Conservation (phyloP, 352 stramenopile species). For the Phytophthora hibernalis region DNA sequence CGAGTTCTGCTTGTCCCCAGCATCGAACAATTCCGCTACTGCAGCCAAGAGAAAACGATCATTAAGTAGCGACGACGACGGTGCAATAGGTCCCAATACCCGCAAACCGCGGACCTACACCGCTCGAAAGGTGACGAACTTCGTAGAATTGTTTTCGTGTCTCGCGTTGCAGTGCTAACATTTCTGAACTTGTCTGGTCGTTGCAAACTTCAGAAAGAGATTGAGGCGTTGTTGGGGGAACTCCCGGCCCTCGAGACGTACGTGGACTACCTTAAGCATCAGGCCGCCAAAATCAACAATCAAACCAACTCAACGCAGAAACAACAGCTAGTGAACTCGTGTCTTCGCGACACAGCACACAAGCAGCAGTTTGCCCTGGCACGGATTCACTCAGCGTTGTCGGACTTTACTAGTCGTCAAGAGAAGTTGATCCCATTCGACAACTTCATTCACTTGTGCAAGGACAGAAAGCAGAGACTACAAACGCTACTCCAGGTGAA, state of each 20-base stretch:
- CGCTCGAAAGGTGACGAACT: conserved; percentile 32
- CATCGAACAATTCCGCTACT: background rate
- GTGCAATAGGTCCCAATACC: conserved; percentile 4
- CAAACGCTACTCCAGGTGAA: conserved; percentile 20
- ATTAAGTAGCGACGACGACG: conserved; percentile 17
- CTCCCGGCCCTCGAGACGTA: conserved; percentile 39
- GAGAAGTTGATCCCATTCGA: conserved; percentile 43
- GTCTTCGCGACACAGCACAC: conserved; percentile 28
- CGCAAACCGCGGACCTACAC: conserved; percentile 37
- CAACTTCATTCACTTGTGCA: conserved; percentile 30
- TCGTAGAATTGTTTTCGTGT: background rate
- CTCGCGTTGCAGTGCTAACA: background rate
- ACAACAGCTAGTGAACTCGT: conserved; percentile 42
- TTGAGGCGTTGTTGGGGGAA: conserved; percentile 30
- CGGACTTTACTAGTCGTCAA: conserved; percentile 34
- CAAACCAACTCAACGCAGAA: conserved; percentile 39
- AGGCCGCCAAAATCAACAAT: conserved; percentile 35
- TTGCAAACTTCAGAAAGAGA: conserved; percentile 40
- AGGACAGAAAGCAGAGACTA: conserved; percentile 20
- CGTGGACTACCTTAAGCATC: conserved; percentile 45
- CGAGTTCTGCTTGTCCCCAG: conserved; percentile 2
- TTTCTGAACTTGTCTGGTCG: conserved; percentile 14
- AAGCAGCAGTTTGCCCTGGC: conserved; percentile 28
- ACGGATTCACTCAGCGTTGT: conserved; percentile 33
- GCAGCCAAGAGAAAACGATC: conserved; percentile 22